Evolutionary conservation across 768 basidiomycete genomes (phyloP).

Genomic region (Thelephora ganbajun): DNA sequence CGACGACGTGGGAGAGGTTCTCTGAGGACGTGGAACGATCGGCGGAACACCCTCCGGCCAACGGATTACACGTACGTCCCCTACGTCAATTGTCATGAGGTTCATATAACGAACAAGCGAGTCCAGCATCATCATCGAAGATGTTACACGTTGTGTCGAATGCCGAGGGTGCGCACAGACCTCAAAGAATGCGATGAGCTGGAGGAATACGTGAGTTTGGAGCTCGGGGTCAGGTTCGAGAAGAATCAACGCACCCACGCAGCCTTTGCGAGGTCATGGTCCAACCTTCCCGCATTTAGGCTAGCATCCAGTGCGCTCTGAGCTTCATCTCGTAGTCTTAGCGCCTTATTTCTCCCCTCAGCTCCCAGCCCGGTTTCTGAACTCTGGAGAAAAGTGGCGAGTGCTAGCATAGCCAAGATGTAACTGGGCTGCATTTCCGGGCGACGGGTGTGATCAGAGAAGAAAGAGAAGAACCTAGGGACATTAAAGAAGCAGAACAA

Average conservation of each 20-base stretch:
- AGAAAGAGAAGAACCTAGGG: constrained; percentile 48
- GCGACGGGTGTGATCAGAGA: constrained; percentile 39
- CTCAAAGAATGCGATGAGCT: constrained; percentile 65
- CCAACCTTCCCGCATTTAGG: constrained; percentile 55
- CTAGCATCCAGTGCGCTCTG: constrained; percentile 61
- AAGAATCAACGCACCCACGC: constrained; percentile 42
- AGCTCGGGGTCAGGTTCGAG: neutral
- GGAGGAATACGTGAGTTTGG: constrained; percentile 5
- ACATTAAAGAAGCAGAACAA: constrained; percentile 68
- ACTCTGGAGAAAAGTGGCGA: constrained; percentile 59
- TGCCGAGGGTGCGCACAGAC: constrained; percentile 55
- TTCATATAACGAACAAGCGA: constrained; percentile 49
- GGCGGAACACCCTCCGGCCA: constrained; percentile 41
- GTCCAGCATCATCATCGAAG: constrained; percentile 50
- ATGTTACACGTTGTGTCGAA: constrained; percentile 36
- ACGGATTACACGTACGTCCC: constrained; percentile 34
- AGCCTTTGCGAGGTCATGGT: constrained; percentile 61
- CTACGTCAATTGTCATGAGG: constrained; percentile 44
- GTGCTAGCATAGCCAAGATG: constrained; percentile 44
- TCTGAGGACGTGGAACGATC: constrained; percentile 16
- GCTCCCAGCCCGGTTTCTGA: constrained; percentile 41
- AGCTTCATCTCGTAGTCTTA: constrained; percentile 51
- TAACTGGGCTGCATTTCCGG: constrained; percentile 54
- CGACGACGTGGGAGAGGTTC: neutral
- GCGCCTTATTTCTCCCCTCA: constrained; percentile 38